Evolutionary conservation across 352 stramenopile species (phyloP).

Genomic region (Phytophthora hybrid): DNA sequence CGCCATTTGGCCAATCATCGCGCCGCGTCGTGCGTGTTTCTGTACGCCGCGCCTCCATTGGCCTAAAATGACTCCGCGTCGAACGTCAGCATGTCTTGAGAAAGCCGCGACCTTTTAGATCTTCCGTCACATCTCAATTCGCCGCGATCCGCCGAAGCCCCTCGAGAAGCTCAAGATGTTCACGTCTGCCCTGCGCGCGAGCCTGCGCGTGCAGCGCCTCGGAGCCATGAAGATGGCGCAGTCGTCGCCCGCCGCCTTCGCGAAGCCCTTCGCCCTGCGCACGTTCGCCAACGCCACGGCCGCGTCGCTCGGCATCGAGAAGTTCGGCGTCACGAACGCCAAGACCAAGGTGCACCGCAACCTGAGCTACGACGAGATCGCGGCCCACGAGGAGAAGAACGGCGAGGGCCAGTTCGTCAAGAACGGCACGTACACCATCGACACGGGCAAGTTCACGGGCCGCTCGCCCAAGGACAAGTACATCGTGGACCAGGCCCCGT

Average conservation of each 20-base stretch:
- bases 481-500: conserved; percentile 94
- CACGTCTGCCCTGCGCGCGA: conserved; percentile 63
- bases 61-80: background rate
- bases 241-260: conserved; percentile 40
- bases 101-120: conserved; percentile 9
- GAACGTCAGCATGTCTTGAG: background rate
- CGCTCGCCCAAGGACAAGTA: conserved; percentile 98
- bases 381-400: conserved; percentile 95
- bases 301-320: conserved; percentile 75
- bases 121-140: conserved; percentile 53
- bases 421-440: conserved; percentile 96
- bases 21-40: conserved; percentile 14
- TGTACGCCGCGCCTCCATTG: conserved; percentile 5
- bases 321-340: conserved; percentile 92
- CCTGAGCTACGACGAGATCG: conserved; percentile 96
- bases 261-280: conserved; percentile 37
- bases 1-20: conserved; percentile 24
- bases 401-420: conserved; percentile 92
- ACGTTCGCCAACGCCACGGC: conserved; percentile 59
- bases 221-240: conserved; percentile 47
- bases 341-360: conserved; percentile 95
- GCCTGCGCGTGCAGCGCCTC: conserved; percentile 64
- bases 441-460: conserved; percentile 81
- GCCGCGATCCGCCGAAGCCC: conserved; percentile 22
- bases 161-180: conserved; percentile 48